These are phyloP conservation scores for Amanita thiersii DNA, from an alignment of 768 basidiomycete species.

Conservation along the genomic window DNA sequence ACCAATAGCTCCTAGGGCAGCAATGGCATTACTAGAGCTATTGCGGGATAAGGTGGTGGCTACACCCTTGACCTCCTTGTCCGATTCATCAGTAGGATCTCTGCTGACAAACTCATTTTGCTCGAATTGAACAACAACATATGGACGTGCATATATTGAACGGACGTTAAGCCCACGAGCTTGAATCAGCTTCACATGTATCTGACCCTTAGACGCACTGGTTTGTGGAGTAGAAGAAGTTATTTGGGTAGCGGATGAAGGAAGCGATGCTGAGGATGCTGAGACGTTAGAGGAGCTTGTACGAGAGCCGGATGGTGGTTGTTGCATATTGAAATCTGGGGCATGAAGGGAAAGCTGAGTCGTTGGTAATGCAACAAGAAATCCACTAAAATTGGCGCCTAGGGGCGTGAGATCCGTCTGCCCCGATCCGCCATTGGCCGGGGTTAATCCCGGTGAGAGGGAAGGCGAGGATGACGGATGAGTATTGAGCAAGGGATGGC, in stretches of 20 bases:
- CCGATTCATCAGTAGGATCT: slow-evolving; percentile 77
- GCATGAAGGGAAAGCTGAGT: slow-evolving; percentile 74
- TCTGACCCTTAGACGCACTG: slow-evolving; percentile 52
- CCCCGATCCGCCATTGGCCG: slow-evolving; percentile 31
- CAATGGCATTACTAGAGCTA: slow-evolving; percentile 55
- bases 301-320: slow-evolving; percentile 36
- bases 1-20: slow-evolving; percentile 57
- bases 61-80: slow-evolving; percentile 84
- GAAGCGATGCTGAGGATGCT: slow-evolving; percentile 27
- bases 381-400: slow-evolving; percentile 33
- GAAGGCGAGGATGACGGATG: slow-evolving; percentile 16
- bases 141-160: slow-evolving; percentile 61
- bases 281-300: slow-evolving; percentile 18
- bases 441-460: slow-evolving; percentile 21
- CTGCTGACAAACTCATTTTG: slow-evolving; percentile 96
- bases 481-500: slow-evolving; percentile 30
- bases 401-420: slow-evolving; percentile 33
- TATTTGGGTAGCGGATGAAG: slow-evolving; percentile 28
- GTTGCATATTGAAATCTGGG: slow-evolving; percentile 77
- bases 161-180: slow-evolving; percentile 77
- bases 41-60: slow-evolving; percentile 46
- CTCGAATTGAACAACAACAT: slow-evolving; percentile 97
- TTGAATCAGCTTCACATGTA: slow-evolving; percentile 93
- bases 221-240: slow-evolving; percentile 23
- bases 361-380: slow-evolving; percentile 46